Conservation (phyloP, 768 basidiomycete genomes). For the Leccinum fibrillosum region DNA sequence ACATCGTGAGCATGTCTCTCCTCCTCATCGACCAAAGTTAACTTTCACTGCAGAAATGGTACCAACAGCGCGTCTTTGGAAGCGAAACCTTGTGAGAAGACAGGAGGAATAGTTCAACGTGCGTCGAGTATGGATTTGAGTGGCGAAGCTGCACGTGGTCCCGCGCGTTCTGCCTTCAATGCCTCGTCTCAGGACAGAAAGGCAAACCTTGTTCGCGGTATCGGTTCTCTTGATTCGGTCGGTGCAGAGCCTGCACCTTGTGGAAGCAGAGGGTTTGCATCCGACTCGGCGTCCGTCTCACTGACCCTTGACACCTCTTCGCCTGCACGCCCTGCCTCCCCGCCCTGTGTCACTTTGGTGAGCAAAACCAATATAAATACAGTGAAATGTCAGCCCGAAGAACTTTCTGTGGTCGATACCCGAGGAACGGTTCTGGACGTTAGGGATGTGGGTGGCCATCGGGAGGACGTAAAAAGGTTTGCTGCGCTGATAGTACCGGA, state of each 20-base stretch:
- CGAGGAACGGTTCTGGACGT: background rate
- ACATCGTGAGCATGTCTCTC: background rate
- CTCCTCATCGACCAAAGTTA: background rate
- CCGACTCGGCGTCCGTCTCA: background rate
- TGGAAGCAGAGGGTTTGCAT: background rate
- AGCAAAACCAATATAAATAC: background rate
- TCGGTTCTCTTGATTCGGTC: background rate
- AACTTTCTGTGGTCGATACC: background rate
- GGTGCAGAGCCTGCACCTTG: background rate
- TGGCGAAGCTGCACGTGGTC: background rate
- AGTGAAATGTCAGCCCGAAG: background rate
- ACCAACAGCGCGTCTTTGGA: background rate
- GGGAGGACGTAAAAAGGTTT: background rate
- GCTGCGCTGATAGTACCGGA: background rate
- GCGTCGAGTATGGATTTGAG: background rate
- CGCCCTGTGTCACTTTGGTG: background rate
- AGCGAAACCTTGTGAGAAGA: background rate
- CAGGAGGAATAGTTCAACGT: background rate
- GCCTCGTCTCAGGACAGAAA: background rate
- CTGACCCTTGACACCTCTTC: background rate
- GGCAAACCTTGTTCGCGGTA: background rate
- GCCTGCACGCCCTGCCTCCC: background rate
- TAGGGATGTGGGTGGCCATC: background rate
- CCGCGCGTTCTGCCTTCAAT: background rate
- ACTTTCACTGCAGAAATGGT: background rate